Conservation (phyloP, 805 yeast genomes). For the Nakazawaea ernobii region DNA sequence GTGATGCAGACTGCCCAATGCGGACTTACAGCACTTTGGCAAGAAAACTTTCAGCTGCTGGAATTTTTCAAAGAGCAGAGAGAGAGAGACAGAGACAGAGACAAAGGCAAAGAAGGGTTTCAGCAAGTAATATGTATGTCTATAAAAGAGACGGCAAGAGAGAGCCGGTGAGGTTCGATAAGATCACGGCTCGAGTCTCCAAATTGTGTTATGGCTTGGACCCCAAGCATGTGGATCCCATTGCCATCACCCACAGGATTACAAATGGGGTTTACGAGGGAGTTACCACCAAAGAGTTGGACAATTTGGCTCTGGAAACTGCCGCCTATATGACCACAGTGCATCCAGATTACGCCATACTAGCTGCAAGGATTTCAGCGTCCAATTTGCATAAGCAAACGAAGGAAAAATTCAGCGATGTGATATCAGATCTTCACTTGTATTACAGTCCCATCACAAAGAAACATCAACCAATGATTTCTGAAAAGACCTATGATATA, state of each 20-base stretch:
- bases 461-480: conserved; percentile 60
- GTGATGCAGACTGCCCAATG: neutral
- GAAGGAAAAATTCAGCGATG: conserved; percentile 77
- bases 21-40: no score
- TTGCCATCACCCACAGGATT: conserved; percentile 91
- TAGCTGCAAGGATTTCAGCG: conserved; percentile 94
- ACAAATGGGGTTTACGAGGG: conserved; percentile 96
- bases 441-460: conserved; percentile 80
- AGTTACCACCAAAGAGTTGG: conserved; percentile 87
- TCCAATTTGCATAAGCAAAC: conserved; percentile 94
- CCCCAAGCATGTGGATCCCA: conserved; percentile 88
- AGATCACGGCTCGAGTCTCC: conserved; percentile 91
- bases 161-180: conserved; percentile 93
- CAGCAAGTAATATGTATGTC: conserved; percentile 57
- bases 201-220: conserved; percentile 94
- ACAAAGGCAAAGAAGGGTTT: neutral
- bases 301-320: conserved; percentile 84
- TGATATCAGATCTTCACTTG: conserved; percentile 62
- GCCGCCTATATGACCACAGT: conserved; percentile 97
- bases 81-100: neutral
- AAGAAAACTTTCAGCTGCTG: no score
- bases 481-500: conserved; percentile 56
- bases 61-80: neutral
- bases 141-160: conserved; percentile 89
- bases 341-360: conserved; percentile 94